phyloP scores from a whole-genome alignment of 345 rosid genomes.

The Citrus australasica region DNA sequence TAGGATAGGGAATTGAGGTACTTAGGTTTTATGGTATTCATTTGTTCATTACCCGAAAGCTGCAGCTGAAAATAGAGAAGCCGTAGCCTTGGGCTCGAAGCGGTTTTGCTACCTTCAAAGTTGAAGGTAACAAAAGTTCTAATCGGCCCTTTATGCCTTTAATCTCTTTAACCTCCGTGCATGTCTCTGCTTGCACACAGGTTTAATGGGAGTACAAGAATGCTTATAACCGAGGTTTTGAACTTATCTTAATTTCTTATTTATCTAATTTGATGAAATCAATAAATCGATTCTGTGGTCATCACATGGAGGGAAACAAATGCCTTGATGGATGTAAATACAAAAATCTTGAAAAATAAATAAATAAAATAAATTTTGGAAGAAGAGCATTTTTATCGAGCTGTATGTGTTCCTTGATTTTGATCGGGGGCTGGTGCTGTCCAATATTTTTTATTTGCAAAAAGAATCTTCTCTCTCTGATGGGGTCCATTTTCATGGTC shows the following conservation, averaged over 20 bases:
- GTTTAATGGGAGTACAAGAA: no score
- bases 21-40: not conserved
- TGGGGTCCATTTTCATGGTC: conserved; percentile 84
- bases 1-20: not conserved
- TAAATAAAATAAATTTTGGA: not conserved
- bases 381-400: not conserved
- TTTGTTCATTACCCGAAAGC: no score
- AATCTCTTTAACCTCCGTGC: no score
- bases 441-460: conserved; percentile 82
- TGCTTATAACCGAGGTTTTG: not conserved
- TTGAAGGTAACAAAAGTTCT: no score
- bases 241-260: not conserved
- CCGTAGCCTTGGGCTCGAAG: no score
- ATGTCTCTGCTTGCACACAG: no score
- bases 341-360: not conserved
- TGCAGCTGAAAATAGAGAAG: no score
- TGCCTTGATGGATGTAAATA: not conserved
- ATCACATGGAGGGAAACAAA: not conserved
- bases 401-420: conserved; percentile 2
- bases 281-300: not conserved
- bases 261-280: not conserved
- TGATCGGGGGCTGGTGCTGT: conserved; percentile 36
- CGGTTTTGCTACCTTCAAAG: no score
- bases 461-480: conserved; percentile 70
- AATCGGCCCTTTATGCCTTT: no score